Percentiles rank a stretch among this genome's conserved stretches.
Conservation (phyloP, 2,329 filamentous ascomycete species). For the Paraphoma chrysanthemicola region DNA sequence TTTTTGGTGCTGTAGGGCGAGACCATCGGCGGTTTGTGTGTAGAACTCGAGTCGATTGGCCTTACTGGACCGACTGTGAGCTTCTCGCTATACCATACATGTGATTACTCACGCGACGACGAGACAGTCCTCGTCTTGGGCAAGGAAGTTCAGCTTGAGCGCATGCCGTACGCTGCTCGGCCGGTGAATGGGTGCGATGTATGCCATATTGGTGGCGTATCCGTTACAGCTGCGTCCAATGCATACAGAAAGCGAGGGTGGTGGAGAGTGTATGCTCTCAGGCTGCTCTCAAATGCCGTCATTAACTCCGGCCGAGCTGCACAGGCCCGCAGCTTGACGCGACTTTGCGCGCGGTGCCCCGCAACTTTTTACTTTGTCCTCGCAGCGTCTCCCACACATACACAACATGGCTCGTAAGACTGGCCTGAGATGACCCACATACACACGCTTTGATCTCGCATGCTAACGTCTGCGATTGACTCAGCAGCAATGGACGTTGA, state of each 20-base stretch:
- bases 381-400: slow-evolving; percentile 6
- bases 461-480: slow-evolving; percentile 10
- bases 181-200: slow-evolving; percentile 90
- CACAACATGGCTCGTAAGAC: slow-evolving; percentile 37
- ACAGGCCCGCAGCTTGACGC: slow-evolving; percentile 23
- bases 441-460: neutral
- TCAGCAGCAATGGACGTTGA: slow-evolving; percentile 36
- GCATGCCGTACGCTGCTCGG: slow-evolving; percentile 92
- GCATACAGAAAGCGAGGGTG: neutral
- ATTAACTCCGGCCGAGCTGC: slow-evolving; percentile 32
- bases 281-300: slow-evolving; percentile 17
- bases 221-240: slow-evolving; percentile 14
- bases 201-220: slow-evolving; percentile 71
- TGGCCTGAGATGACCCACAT: slow-evolving; percentile 5
- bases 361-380: slow-evolving; percentile 24
- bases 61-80: slow-evolving; percentile 61
- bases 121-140: slow-evolving; percentile 77
- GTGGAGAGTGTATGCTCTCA: neutral
- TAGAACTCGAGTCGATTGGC: slow-evolving; percentile 88
- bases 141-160: slow-evolving; percentile 78
- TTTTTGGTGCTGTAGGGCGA: slow-evolving; percentile 69
- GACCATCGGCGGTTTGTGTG: slow-evolving; percentile 67
- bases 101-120: slow-evolving; percentile 76
- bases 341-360: slow-evolving; percentile 19
- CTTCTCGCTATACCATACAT: neutral